Evolutionary conservation across 2,329 filamentous ascomycete species (phyloP), one percentile per base, ranked within the genome.

Genomic region (Colletotrichum trifolii): DNA sequence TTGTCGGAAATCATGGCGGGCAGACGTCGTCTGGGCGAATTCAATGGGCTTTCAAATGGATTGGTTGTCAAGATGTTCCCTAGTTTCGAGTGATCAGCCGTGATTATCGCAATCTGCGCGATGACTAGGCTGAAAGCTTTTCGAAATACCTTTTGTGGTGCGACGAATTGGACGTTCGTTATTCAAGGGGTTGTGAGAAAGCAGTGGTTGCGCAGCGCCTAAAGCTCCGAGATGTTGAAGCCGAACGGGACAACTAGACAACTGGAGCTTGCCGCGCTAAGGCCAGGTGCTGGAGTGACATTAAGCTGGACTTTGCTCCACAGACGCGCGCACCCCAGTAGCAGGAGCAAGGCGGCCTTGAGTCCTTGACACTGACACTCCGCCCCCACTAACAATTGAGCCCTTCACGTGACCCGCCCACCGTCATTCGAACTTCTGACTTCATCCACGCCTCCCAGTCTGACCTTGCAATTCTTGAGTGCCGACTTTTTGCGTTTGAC

Each of bases 1-100:
- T 86, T 83, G 88, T 99, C 96, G 77, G 94, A 91, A 77, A 99
- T 98, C 96, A 99, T 99, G 53, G 73, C 92, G 83, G 73, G 58
- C 56, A 56, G 34, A 43, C 17, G 50, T 57, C 43, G 43, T n/a
- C 36, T 59, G 60, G 17, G 54, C 48, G 35, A 50, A 13, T 43
- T 58, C 48, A 52, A 66, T 58, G 54, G 57, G 52, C 60, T 65
- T 72, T 66, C 52, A 67, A 36, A 58, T 54, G 56, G 55, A 64
- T 39, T 54, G 61, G 62, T 57, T 55, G 65, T 67, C 53, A 62
- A 61, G 61, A 38, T 48, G 13, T 12, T 53, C 25, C 25, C 25
- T 25, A 25, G 25, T 25, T 25, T 25, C 25, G 25, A 54, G 57
- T 57, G 54, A 12, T 49, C 25, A 25, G 25, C 25, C 25, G 25